A percentile compares a stretch with the other conserved stretches of the same genome.
These are phyloP conservation scores for Thermomyces lanuginosus DNA, from an alignment of 2,329 filamentous ascomycete species.

Conservation along the genomic window DNA sequence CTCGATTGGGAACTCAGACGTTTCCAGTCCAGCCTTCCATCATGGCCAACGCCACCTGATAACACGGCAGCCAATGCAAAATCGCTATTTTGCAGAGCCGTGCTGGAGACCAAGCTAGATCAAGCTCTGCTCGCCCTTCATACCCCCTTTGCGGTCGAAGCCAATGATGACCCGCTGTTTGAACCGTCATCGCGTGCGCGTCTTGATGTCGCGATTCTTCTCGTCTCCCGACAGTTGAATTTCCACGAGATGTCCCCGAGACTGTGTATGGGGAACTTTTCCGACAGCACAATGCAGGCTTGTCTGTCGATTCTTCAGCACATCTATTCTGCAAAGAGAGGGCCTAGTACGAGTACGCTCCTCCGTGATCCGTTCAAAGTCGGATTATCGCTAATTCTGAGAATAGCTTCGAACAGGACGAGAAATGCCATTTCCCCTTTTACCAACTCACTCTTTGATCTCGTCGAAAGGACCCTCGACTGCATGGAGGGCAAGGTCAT, in stretches of 20 bases:
- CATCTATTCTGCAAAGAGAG: constrained; percentile 14
- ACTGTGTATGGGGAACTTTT: constrained; percentile 19
- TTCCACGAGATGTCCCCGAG: constrained; percentile 17
- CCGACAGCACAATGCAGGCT: constrained; percentile 23
- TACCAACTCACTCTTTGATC: constrained; percentile 18
- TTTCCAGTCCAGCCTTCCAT: constrained; percentile 18
- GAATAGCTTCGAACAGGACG: constrained; percentile 7
- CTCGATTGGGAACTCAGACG: constrained; percentile 24
- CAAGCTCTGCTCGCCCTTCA: constrained; percentile 24
- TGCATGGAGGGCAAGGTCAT: constrained; percentile 17
- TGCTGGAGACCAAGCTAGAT: constrained; percentile 20
- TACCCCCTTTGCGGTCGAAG: constrained; percentile 23
- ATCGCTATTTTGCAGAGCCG: constrained; percentile 16
- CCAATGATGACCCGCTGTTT: constrained; percentile 17
- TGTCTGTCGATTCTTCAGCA: constrained; percentile 23
- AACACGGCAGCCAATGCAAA: constrained; percentile 13
- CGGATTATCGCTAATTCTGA: too few relatives aligned
- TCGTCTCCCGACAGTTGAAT: constrained; percentile 21
- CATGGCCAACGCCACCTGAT: constrained; percentile 13
- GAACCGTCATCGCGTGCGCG: constrained; percentile 19
- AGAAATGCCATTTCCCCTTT: constrained; percentile 16
- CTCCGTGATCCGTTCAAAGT: too few relatives aligned
- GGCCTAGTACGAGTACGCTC: constrained; percentile 11
- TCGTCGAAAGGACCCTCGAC: constrained; percentile 16
- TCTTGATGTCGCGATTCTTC: constrained; percentile 21